Percentiles rank a stretch among this genome's conserved stretches.
These are phyloP conservation scores for Tricholoma bakamatsutake DNA, from an alignment of 768 basidiomycete genomes.

Conservation along the genomic window DNA sequence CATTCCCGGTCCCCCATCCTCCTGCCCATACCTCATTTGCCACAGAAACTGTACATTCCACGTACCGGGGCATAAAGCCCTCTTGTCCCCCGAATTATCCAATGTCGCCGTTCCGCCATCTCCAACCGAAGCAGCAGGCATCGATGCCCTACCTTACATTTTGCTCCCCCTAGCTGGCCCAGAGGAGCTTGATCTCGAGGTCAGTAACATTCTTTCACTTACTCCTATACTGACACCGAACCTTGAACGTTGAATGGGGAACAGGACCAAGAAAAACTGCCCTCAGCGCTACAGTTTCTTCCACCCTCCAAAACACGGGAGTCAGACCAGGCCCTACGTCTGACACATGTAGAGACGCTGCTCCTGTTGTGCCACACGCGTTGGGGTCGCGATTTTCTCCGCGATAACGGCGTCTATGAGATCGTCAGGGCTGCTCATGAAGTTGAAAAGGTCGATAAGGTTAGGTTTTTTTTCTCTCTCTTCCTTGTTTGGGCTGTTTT, in stretches of 20 bases:
- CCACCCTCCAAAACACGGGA: constrained; percentile 83
- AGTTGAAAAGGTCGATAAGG: constrained; percentile 74
- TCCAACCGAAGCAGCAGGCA: constrained; percentile 56
- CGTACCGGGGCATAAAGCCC: constrained; percentile 57
- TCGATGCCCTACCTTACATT: constrained; percentile 80
- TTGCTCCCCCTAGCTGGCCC: constrained; percentile 90
- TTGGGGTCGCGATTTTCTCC: constrained; percentile 79
- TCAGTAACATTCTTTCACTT: constrained; percentile 22
- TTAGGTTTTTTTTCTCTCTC: constrained; percentile 23
- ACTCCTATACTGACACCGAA: neutral
- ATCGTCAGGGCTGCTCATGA: constrained; percentile 76
- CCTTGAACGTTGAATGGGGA: neutral
- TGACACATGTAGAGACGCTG: constrained; percentile 86
- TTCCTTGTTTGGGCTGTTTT: neutral
- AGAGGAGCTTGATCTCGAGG: constrained; percentile 92
- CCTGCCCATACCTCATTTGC: neutral
- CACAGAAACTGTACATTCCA: constrained; percentile 77
- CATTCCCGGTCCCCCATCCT: neutral
- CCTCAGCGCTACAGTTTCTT: constrained; percentile 79
- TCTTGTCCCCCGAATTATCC: constrained; percentile 61
- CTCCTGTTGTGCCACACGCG: constrained; percentile 84
- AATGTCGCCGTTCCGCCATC: constrained; percentile 54
- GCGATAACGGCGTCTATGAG: constrained; percentile 80
- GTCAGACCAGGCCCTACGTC: constrained; percentile 63
- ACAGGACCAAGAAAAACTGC: constrained; percentile 86